Evolutionary conservation across 2,329 filamentous ascomycete genomes (phyloP), one percentile per base, ranked within the genome.

Genomic region (Bipolaris oryzae): DNA sequence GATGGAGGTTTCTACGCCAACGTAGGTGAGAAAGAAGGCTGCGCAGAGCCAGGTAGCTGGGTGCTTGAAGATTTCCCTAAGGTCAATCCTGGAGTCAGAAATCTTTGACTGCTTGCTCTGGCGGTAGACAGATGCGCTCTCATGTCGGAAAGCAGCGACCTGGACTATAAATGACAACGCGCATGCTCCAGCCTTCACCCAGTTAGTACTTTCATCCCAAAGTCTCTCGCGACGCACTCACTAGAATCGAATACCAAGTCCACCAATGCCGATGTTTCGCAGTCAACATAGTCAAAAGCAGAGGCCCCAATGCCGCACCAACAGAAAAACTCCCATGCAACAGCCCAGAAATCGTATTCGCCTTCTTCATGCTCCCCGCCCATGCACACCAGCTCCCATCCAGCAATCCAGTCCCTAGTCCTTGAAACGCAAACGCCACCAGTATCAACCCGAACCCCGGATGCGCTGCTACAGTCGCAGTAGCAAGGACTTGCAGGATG

Each of bases 301-400:
- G 63, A 0, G 78, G 79, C 0, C 77, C 78, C 4, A 70, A 21
- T 1, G 76, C 75, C 0, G 75, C 78, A 0, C 78, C 78, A 1
- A 72, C 58, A 2, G 74, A 77, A 46, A 72, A 80, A 13, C 73
- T 71, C 1, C 78, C 78, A 54, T 80, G 78, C 56, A 80, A 53
- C 39, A 80, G 55, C 0, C 78, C 78, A 16, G 74, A 74, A 3
- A 78, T 67, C 1, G 72, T 68, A 56, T 79, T 80, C n/a, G 76
- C 75, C 15, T 71, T 74, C 2, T 71, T 62, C 67, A 80, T 69
- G 2, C 64, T 74, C 0, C 74, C 79, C 0, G 77, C 78, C 79
- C 79, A 81, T 1, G 79, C 78, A 49, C 77, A 80, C 74, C 77
- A 80, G 10, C 76, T 76, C 1, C 75, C 78, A 60, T 82, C 80